Conservation (phyloP, 2,329 filamentous ascomycete genomes). For the Aureobasidium sp. region DNA sequence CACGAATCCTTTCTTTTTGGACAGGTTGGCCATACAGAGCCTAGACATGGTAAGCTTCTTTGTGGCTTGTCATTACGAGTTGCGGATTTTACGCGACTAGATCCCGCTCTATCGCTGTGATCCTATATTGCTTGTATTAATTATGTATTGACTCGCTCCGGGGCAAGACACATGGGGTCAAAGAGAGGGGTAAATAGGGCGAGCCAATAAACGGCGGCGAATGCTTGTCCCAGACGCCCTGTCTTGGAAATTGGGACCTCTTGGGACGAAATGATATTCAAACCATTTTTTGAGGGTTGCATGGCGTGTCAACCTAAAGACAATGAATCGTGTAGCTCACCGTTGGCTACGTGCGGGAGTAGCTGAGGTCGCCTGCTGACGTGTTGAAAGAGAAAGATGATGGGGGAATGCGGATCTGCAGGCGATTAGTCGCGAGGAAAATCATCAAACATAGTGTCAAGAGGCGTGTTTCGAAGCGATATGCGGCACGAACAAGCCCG, state of each 20-base stretch:
- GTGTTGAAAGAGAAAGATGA: not conserved
- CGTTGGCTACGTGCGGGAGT: not conserved
- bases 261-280: not conserved
- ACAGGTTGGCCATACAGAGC: not conserved
- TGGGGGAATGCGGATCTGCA: not conserved
- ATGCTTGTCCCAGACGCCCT: not conserved
- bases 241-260: not conserved
- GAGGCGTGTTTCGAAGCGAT: not conserved
- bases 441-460: constrained; percentile 6
- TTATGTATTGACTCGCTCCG: not conserved
- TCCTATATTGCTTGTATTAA: not conserved
- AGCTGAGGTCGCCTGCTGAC: not conserved
- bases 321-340: not conserved
- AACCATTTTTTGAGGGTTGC: not conserved
- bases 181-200: not conserved
- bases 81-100: not conserved
- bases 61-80: not conserved
- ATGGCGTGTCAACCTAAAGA: not conserved
- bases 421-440: constrained; percentile 1
- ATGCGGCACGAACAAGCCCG: not conserved
- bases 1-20: not conserved
- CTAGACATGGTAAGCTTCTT: not conserved
- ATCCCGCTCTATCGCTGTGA: too few species aligned
- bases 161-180: not conserved
- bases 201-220: not conserved